These are phyloP conservation scores for Pythium oligandrum DNA, from an alignment of 352 stramenopile genomes.

Conservation along the genomic window DNA sequence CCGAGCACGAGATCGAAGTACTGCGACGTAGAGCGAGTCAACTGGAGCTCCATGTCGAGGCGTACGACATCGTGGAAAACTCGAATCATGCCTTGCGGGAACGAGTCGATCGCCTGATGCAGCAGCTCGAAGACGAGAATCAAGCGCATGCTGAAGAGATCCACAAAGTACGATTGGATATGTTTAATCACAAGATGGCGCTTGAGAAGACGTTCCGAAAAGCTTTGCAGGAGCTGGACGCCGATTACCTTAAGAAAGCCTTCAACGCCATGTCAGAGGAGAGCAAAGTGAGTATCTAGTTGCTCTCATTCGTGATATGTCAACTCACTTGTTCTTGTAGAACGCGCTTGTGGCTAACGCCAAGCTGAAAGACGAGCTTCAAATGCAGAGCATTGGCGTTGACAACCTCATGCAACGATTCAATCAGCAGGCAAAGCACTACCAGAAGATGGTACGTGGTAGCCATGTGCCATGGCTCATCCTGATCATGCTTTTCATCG, in stretches of 20 bases:
- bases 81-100: constrained; percentile 49
- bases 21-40: constrained; percentile 47
- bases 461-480: not conserved
- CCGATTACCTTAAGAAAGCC: constrained; percentile 75
- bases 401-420: constrained; percentile 81
- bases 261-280: constrained; percentile 82
- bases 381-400: constrained; percentile 72
- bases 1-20: constrained; percentile 58
- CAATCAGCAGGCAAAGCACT: constrained; percentile 58
- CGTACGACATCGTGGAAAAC: constrained; percentile 58
- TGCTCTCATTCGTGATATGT: not conserved
- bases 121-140: constrained; percentile 61
- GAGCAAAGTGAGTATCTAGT: constrained; percentile 41
- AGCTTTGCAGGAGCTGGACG: constrained; percentile 67
- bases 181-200: constrained; percentile 86
- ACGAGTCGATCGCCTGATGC: constrained; percentile 56
- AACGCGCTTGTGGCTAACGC: constrained; percentile 75
- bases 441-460: constrained; percentile 44
- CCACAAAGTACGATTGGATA: constrained; percentile 71
- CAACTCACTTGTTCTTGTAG: constrained; percentile 13
- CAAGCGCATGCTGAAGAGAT: constrained; percentile 66
- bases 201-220: constrained; percentile 81
- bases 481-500: too few relatives aligned
- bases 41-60: constrained; percentile 66
- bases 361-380: constrained; percentile 76